Conservation (phyloP, 2,329 filamentous ascomycete genomes). For the Rasamsonia emersonii region DNA sequence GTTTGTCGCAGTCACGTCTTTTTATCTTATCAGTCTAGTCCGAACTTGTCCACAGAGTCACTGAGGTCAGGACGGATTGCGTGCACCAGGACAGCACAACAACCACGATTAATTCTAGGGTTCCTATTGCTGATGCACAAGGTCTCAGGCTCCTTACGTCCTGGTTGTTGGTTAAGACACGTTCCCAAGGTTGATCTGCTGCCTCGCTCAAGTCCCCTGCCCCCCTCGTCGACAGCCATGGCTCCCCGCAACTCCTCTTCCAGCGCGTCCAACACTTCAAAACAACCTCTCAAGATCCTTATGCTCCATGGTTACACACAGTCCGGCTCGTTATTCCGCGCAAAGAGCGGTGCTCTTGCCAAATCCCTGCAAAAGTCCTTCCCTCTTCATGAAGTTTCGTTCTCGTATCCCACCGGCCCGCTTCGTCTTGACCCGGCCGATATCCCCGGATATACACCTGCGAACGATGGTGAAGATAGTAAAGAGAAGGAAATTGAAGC, state of each 20-base stretch:
- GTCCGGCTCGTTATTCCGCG: conserved; percentile 73
- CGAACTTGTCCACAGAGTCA: too few relatives aligned
- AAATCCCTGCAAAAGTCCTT: conserved; percentile 73
- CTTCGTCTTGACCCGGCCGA: conserved; percentile 54
- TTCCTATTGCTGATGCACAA: too few relatives aligned
- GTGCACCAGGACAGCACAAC: too few relatives aligned
- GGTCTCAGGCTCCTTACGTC: too few relatives aligned
- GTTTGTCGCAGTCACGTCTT: too few relatives aligned
- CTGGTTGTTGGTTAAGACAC: too few relatives aligned
- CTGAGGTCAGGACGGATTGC: too few relatives aligned
- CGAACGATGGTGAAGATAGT: conserved; percentile 30
- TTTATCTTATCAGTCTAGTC: too few relatives aligned
- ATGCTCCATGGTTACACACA: conserved; percentile 89
- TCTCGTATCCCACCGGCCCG: conserved; percentile 64
- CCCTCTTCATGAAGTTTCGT: conserved; percentile 48
- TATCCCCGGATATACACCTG: conserved; percentile 58
- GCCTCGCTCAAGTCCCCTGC: too few relatives aligned
- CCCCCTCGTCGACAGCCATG: conserved; percentile 1
- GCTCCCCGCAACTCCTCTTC: conserved; percentile 3
- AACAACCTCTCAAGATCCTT: conserved; percentile 51
- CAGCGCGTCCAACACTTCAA: neutral
- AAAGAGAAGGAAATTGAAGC: conserved; percentile 53
- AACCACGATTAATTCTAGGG: too few relatives aligned
- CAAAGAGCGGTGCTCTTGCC: conserved; percentile 79
- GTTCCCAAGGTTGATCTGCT: too few relatives aligned